Evolutionary conservation across 75 land plant species (phyloP), one percentile per base, ranked within the genome.

Genomic region (Sequoiadendron giganteum): DNA sequence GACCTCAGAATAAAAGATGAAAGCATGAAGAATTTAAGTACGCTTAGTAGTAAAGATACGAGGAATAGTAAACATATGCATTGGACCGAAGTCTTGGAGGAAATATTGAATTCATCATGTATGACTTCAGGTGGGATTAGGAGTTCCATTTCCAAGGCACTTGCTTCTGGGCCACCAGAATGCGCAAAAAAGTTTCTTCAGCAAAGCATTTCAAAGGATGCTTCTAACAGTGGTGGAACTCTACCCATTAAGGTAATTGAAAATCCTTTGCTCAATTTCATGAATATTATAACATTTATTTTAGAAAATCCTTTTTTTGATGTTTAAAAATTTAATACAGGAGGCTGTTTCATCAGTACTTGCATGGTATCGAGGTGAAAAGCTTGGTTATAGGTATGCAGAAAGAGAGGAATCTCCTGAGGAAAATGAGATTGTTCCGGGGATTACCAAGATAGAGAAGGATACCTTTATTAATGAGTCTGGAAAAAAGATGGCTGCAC

Each of bases 331-430:
- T 81, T 42, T n/a, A 42, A 43, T 45, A 21, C 48, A 81, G 83
- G 83, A 81, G 40, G 83, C 47, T 43, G 83, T 81, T 81, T 81
- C 83, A 81, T 81, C 83, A 43, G 49, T 81, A 25, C 83, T 81
- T 28, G 49, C 83, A 19, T 19, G 10, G 83, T 81, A 43, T 81
- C 49, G 11, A 8, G 49, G 11, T 81, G 83, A 43, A 81, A 43
- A 43, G 48, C 25, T 25, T 42, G 47, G 10, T 43, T 25, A 81
- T 21, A 43, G 45, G 83, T 21, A 81, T 9, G 28, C 11, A 42
- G 83, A 81, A 81, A 81, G 30, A 43, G 30, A 81, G 7, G 45
- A 42, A 73, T 9, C 10, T 81, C n/a, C 30, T 81, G 83, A 43
- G 47, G 45, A 43, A 81, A 81, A 9, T 40, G 21, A 28, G 48